These are phyloP conservation scores for Phytophthora europaea DNA, from an alignment of 352 stramenopile species.

Conservation along the genomic window DNA sequence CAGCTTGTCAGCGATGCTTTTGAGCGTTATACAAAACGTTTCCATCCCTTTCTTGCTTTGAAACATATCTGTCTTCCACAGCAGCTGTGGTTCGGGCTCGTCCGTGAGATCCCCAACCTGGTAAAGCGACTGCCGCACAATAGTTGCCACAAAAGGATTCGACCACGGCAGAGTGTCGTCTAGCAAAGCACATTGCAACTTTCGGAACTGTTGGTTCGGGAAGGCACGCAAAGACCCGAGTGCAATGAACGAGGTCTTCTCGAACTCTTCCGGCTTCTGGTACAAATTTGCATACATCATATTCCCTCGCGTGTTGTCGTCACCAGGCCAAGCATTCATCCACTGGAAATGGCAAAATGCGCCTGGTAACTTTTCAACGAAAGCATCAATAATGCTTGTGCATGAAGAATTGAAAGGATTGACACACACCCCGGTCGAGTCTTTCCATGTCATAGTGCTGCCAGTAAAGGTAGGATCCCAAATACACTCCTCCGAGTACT, in stretches of 20 bases:
- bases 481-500: constrained; percentile 41
- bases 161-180: constrained; percentile 58
- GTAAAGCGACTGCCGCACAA: constrained; percentile 59
- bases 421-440: constrained; percentile 17
- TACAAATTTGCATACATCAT: constrained; percentile 49
- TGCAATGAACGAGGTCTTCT: constrained; percentile 39
- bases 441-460: constrained; percentile 43
- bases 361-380: constrained; percentile 43
- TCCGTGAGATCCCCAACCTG: constrained; percentile 57
- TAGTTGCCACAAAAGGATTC: constrained; percentile 37
- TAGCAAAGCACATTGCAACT: constrained; percentile 51
- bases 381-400: constrained; percentile 36
- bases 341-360: constrained; percentile 42
- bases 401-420: constrained; percentile 55
- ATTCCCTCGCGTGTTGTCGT: constrained; percentile 49
- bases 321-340: constrained; percentile 52
- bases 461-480: constrained; percentile 47
- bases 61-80: constrained; percentile 59
- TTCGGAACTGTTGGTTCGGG: constrained; percentile 59
- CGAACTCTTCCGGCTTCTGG: constrained; percentile 31
- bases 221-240: constrained; percentile 55
- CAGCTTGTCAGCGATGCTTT: constrained; percentile 26
- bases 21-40: constrained; percentile 32
- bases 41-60: not conserved
- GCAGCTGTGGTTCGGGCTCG: constrained; percentile 18